These are phyloP conservation scores for Musa beccarii DNA, from an alignment of 176 grass and related monocot genomes.

Conservation along the genomic window DNA sequence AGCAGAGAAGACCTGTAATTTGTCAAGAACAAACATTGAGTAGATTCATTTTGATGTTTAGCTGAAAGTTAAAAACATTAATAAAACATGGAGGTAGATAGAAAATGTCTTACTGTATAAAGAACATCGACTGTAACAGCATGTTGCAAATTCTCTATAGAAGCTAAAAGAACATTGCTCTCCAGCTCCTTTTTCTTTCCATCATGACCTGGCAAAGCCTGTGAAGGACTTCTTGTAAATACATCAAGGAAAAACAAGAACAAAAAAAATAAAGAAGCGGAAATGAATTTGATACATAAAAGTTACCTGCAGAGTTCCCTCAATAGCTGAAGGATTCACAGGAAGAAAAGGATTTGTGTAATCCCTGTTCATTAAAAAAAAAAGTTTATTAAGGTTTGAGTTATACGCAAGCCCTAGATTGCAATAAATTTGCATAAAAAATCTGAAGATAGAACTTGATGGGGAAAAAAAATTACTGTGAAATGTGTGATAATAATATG, in stretches of 20 bases:
- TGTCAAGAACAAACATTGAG: background rate
- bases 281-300: slow-evolving; percentile 23
- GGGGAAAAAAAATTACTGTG: too few species aligned
- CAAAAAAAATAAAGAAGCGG: background rate
- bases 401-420: background rate
- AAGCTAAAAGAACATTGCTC: slow-evolving; percentile 85
- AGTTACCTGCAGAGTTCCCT: slow-evolving; percentile 68
- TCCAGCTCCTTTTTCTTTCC: slow-evolving; percentile 68
- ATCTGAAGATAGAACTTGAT: too few species aligned
- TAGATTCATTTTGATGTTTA: background rate
- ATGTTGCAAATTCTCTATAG: slow-evolving; percentile 95
- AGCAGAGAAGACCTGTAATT: slow-evolving; percentile 83
- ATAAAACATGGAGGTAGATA: background rate
- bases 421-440: background rate
- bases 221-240: slow-evolving; percentile 16
- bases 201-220: slow-evolving; percentile 70
- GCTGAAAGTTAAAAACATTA: background rate
- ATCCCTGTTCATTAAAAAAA: slow-evolving; percentile 51
- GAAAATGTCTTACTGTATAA: slow-evolving; percentile 64
- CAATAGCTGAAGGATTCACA: slow-evolving; percentile 88
- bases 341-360: slow-evolving; percentile 99
- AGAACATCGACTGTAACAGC: slow-evolving; percentile 88
- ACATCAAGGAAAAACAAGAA: slow-evolving; percentile 18
- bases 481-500: too few species aligned
- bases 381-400: slow-evolving; percentile 14